Base-by-base conservation (phyloP, 805 yeast genomes). In the Candida lessepsii region DNA sequence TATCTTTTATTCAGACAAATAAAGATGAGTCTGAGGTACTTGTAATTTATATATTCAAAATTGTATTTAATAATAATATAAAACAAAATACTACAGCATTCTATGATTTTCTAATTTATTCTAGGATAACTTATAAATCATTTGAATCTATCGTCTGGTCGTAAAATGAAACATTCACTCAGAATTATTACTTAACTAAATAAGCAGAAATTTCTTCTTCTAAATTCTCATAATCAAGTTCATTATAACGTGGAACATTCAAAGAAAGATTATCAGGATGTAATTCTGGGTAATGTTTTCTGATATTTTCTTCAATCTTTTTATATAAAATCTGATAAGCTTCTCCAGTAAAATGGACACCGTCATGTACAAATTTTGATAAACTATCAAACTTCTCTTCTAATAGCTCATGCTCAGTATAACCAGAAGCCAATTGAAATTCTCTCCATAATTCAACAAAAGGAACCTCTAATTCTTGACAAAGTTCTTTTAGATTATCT, bases 341-440 rank as follows among this genome's bases (percentile, higher is more conserved):
- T 21, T 59, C 53, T 0, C 78, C 76, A 2, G 75, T 64, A 55
- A 65, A 83, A 57, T 84, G 90, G 30, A 84, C 55, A 3, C 89
- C 89, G 48, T 75, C 80, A 62, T 41, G 8, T 2, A 54, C 18
- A n/a, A 40, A 35, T 9, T 48, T 51, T 1, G 42, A 29, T 41
- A 57, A 45, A 4, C 21, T 35, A 9, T 39, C 36, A 16, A 36
- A 41, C 2, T 40, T 27, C 44, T 76, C 82, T 10, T 54, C 46
- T 10, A 78, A 51, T 6, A 76, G 49, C 1, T 67, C 65, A 5
- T 70, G 70, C 3, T 60, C 58, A 2, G 67, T 61, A 37, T 62
- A 56, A 3, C 58, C 63, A 3, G 65, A 56, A 16, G 55, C 54
- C 17, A 47, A 42, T 33, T 58, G 48, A 45, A 82, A 73, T 1